A percentile compares a stretch with the other conserved stretches of the same genome.
These are phyloP conservation scores for Kandelia obovata DNA, from an alignment of 345 rosid species.

Conservation along the genomic window DNA sequence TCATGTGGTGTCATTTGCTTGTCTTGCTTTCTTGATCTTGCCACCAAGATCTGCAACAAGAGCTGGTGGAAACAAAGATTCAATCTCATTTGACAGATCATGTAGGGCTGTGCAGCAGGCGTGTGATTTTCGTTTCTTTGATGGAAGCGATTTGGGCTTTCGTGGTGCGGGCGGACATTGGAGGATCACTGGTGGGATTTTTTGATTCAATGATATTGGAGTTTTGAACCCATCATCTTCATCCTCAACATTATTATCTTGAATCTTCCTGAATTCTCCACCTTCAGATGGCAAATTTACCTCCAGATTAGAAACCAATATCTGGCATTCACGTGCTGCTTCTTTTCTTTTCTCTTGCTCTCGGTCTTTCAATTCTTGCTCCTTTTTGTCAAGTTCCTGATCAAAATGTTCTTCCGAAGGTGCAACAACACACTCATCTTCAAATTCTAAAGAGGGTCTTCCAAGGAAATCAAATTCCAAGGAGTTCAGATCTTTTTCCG, in stretches of 20 bases:
- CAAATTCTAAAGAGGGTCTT: slow-evolving; percentile 29
- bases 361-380: neutral
- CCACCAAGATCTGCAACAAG: slow-evolving; percentile 50
- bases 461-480: slow-evolving; percentile 42
- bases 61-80: slow-evolving; percentile 52
- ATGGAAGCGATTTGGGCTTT: slow-evolving; percentile 52
- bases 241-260: slow-evolving; percentile 4
- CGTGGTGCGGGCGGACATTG: slow-evolving; percentile 68
- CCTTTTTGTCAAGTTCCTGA: neutral
- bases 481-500: slow-evolving; percentile 42
- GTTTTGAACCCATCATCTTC: slow-evolving; percentile 47
- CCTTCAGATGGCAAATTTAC: slow-evolving; percentile 29
- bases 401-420: slow-evolving; percentile 13
- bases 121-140: slow-evolving; percentile 37
- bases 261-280: slow-evolving; percentile 21
- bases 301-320: slow-evolving; percentile 29
- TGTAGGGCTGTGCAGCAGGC: slow-evolving; percentile 24
- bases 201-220: slow-evolving; percentile 51
- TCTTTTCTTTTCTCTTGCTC: slow-evolving; percentile 15
- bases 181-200: slow-evolving; percentile 26
- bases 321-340: slow-evolving; percentile 27
- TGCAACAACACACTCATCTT: slow-evolving; percentile 28
- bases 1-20: slow-evolving; percentile 7
- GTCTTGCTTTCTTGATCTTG: slow-evolving; percentile 57
- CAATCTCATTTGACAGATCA: slow-evolving; percentile 67